phyloP scores from a whole-genome alignment of 2,329 filamentous ascomycete species.

The Orbilia blumenaviensis region DNA sequence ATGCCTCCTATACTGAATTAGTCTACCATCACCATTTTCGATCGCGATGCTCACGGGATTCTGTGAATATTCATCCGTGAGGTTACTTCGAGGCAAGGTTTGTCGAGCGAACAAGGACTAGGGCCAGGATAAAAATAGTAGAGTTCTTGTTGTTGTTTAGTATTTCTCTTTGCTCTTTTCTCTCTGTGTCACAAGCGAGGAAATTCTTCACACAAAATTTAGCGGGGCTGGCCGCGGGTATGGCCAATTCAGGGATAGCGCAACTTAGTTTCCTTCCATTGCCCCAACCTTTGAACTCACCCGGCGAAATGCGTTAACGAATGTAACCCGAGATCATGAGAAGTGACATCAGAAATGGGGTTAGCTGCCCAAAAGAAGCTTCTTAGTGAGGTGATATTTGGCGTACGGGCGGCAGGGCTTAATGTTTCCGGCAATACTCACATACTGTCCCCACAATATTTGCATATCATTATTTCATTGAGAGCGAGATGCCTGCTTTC shows the following conservation, averaged over 20 bases:
- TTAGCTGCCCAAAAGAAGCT: conserved; percentile 4
- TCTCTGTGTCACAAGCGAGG: conserved; percentile 35
- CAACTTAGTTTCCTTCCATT: background rate
- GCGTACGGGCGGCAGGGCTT: conserved; percentile 10
- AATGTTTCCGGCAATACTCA: background rate
- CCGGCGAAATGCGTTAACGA: conserved; percentile 24
- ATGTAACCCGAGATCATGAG: conserved; percentile 51
- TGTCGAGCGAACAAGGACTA: background rate
- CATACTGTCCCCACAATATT: background rate
- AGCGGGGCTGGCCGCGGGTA: conserved; percentile 12
- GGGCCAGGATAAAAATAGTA: conserved; percentile 42
- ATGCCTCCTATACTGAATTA: background rate
- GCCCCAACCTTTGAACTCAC: conserved; percentile 18
- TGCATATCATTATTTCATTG: background rate
- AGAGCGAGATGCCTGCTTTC: background rate
- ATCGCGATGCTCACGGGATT: conserved; percentile 36
- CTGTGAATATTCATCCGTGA: conserved; percentile 33
- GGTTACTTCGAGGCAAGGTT: conserved; percentile 41
- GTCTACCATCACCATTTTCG: background rate
- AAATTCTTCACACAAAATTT: conserved; percentile 2
- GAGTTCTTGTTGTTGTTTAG: conserved; percentile 12
- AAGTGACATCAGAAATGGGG: conserved; percentile 27
- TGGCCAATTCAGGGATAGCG: conserved; percentile 1
- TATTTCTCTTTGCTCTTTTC: conserved; percentile 39
- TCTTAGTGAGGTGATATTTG: conserved; percentile 27